Evolutionary conservation across 345 rosid genomes (phyloP).

Genomic region (Eucalyptus cloeziana): DNA sequence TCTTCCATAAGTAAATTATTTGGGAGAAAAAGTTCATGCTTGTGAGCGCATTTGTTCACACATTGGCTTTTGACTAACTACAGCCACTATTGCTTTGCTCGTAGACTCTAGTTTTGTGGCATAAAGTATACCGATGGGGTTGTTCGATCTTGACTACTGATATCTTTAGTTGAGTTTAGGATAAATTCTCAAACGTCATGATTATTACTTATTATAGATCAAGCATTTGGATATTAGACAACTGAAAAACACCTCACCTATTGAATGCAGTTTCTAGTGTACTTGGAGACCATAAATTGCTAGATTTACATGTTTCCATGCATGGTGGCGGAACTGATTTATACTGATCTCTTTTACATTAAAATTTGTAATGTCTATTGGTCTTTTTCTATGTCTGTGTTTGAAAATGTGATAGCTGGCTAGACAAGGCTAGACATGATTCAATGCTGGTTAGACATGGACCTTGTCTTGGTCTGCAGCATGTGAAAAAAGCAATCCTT

Average conservation of each 20-base stretch:
- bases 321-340: neutral
- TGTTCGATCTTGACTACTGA: neutral
- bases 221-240: neutral
- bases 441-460: neutral
- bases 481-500: neutral
- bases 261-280: neutral
- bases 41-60: neutral
- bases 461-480: neutral
- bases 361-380: neutral
- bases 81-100: neutral
- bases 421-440: neutral
- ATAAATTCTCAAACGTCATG: neutral
- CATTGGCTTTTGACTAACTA: neutral
- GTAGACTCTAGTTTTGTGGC: neutral
- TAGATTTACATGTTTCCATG: neutral
- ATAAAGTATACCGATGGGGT: neutral
- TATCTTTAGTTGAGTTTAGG: neutral
- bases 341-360: neutral
- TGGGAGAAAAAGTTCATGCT: neutral
- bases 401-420: neutral
- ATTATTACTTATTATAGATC: neutral
- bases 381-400: neutral
- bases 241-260: neutral
- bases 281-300: neutral
- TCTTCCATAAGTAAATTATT: neutral